These are phyloP conservation scores for Chaetomium strumarium DNA, from an alignment of 2,329 filamentous ascomycete species.

Conservation along the genomic window DNA sequence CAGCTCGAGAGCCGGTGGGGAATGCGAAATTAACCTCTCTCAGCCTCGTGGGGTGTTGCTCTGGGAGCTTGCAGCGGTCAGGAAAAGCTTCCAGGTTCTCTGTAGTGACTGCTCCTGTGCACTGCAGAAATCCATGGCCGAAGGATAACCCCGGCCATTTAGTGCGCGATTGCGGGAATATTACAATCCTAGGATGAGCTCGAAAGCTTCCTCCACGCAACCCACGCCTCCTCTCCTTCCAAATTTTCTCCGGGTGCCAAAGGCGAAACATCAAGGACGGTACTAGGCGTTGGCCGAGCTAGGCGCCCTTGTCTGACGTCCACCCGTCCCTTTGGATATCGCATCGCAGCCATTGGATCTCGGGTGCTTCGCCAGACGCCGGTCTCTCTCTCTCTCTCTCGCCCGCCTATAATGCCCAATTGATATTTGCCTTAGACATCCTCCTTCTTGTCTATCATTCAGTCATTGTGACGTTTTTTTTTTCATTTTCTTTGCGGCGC, in stretches of 20 bases:
- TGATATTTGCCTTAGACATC: slow-evolving; percentile 20
- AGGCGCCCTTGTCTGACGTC: slow-evolving; percentile 12
- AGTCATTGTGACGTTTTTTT: slow-evolving; percentile 14
- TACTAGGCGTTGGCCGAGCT: slow-evolving; percentile 10
- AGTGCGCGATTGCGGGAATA: slow-evolving; percentile 9
- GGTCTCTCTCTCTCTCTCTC: slow-evolving; percentile 4
- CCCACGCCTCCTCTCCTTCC: slow-evolving; percentile 5
- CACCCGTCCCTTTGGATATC: slow-evolving; percentile 10
- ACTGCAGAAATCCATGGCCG: slow-evolving; percentile 2
- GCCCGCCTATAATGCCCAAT: slow-evolving; percentile 14
- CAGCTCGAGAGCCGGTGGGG: slow-evolving; percentile 7
- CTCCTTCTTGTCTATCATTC: slow-evolving; percentile 22
- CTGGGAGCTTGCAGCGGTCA: slow-evolving; percentile 19
- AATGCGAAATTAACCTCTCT: slow-evolving; percentile 22
- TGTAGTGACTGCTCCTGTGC: slow-evolving; percentile 2
- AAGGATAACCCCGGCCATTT: neutral
- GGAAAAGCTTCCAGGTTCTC: neutral
- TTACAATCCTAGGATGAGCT: slow-evolving; percentile 8
- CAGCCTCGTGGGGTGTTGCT: slow-evolving; percentile 10
- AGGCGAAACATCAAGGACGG: slow-evolving; percentile 11
- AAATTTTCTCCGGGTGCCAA: slow-evolving; percentile 4
- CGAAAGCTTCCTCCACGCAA: slow-evolving; percentile 4
- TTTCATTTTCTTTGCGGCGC: slow-evolving; percentile 19
- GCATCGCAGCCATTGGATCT: slow-evolving; percentile 16
- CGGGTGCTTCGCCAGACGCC: slow-evolving; percentile 16